A percentile compares a stretch with the other conserved stretches of the same genome.
Evolutionary conservation across 139 green algal genomes (phyloP).

Genomic region (Picochlorum sp.): DNA sequence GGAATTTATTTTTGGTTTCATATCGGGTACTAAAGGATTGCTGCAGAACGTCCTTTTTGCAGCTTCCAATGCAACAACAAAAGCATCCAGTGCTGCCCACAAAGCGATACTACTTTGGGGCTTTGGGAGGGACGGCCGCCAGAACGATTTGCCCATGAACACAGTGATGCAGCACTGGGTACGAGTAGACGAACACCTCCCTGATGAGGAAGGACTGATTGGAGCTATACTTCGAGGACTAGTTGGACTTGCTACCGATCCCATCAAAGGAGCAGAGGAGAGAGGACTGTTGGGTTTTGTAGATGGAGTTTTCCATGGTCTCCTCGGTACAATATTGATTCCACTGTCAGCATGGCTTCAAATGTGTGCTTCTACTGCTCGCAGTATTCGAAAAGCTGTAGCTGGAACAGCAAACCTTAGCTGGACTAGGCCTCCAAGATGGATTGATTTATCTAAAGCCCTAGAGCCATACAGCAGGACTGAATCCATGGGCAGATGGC

Average conservation of each 20-base stretch:
- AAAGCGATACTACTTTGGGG: conserved; percentile 30
- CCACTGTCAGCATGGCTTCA: conserved; percentile 36
- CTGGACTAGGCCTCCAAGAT: conserved; percentile 29
- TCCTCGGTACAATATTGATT: conserved; percentile 24
- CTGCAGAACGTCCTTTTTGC: conserved; percentile 37
- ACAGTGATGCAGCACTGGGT: background rate
- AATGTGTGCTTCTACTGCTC: conserved; percentile 22
- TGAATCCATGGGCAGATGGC: conserved; percentile 31
- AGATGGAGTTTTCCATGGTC: conserved; percentile 21
- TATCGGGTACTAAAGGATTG: conserved; percentile 22
- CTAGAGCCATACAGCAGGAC: conserved; percentile 31
- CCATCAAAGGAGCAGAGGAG: conserved; percentile 23
- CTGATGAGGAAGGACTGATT: conserved; percentile 18
- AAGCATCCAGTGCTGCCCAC: conserved; percentile 24
- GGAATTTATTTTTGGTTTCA: conserved; percentile 30
- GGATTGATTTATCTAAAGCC: conserved; percentile 7
- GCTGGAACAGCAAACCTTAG: conserved; percentile 20
- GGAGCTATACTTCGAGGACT: conserved; percentile 22
- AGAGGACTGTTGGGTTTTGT: conserved; percentile 25
- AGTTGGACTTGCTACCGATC: conserved; percentile 22
- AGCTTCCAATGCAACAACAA: conserved; percentile 39
- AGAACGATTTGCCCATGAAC: background rate
- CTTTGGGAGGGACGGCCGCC: conserved; percentile 20
- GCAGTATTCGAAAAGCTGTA: conserved; percentile 27
- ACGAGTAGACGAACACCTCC: background rate